Evolutionary conservation across 78 protist species (phyloP), one percentile per base, ranked within the genome.

Genomic region (Fonticula alba): DNA sequence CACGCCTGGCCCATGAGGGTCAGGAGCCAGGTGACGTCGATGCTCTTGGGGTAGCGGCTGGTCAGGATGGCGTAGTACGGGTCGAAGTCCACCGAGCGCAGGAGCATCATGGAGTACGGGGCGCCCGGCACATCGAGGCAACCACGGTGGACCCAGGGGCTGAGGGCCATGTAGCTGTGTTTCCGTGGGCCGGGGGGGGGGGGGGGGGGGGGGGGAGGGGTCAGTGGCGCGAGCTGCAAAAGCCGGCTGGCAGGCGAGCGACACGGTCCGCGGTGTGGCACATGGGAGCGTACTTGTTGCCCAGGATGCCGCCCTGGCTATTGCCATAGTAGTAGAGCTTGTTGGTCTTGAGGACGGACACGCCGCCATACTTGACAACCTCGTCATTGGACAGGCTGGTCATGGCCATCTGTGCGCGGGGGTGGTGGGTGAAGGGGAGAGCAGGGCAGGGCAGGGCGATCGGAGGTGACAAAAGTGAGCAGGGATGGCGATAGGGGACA

Each of bases 101-200:
- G 50, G 27, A 60, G 65, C 24, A 60, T 49, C 40, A 60, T 0
- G 50, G 36, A 3, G 3, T 40, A 40, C 15, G 65, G 37, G 2
- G 33, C 52, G 31, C 50, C 50, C 26, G 51, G 47, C 15, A 59
- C 64, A 15, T 47, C 64, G 27, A 59, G 40, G 9, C 32, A 40
- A 19, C 64, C 64, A 10, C 32, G 32, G 9, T 10, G 13, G 33
- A 59, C 64, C 22, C 36, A 40, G 10, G 40, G 3, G n/a, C 31
- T 40, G 50, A 24, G 35, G 3, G 64, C 40, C 64, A 59, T 59
- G 49, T 59, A 59, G 37, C 49, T 43, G 49, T 43, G 49, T 14
- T 43, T 43, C n/a, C 9, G 49, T 43, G 49, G 49, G 9, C 13
- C n/a, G 13, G 13, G 9, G 49, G 49, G 9, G 13, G n/a, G 49